Base-by-base conservation (phyloP, 495 filamentous ascomycete genomes). In the Jackrogersella multiformis region DNA sequence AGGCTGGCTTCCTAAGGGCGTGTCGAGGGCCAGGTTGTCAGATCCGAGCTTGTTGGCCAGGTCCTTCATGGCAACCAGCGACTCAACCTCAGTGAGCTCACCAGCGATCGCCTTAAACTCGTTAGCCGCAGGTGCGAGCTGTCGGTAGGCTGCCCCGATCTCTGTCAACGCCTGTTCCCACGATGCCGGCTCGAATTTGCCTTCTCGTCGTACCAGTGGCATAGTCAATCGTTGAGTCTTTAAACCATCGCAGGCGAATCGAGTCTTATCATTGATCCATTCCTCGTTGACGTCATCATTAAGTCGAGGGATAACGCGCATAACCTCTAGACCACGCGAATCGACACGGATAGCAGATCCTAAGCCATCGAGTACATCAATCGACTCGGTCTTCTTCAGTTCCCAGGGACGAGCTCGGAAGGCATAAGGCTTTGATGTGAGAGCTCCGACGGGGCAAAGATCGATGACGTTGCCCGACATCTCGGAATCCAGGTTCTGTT, bases 231-330 rank as follows among this genome's bases (percentile, higher is more conserved):
- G 84, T 77, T 99, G 95, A 30, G 93, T 97, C 84, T 90, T 94
- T 63, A 99, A 81, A n/a, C 94, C 95, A 79, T 99, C 95, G 77
- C 93, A 97, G 6, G 95, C 94, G 78, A 98, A 99, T 28, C 95
- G 86, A 20, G 92, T 90, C 82, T 99, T 99, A 82, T 99, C 95
- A 74, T 97, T 94, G 74, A 99, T 97, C 95, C 95, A 99, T 79
- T 98, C 95, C 79, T 99, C 95, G 77, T 99, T 99, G 63, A 99
- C 86, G 74, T 98, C 93, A 69, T 99, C 95, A 75, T 98, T 99
- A 49, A 98, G 85, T 69, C 95, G 85, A 13, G 95, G 95, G 15
- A 96, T 73, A 56, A 99, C 84, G 55, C 96, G 87, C 95, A 98
- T 97, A 35, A 99, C 93, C 78, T 97, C 93, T 70, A 97, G 78